Evolutionary conservation across 805 yeast genomes (phyloP).

Genomic region (Saccharomyces paradoxus): DNA sequence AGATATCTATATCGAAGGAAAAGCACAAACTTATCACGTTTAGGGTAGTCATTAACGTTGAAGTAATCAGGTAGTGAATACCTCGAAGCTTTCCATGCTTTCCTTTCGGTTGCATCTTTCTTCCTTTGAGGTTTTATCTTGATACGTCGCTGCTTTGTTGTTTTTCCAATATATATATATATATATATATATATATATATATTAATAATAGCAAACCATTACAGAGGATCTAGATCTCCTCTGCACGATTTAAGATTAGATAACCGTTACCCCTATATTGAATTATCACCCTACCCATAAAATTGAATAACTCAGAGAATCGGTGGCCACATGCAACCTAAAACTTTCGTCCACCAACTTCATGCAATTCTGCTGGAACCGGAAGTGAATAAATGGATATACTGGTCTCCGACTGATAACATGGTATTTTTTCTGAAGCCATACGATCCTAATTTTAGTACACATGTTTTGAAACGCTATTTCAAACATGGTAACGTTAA

Average conservation of each 20-base stretch:
- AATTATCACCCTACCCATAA: background rate
- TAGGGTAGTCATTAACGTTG: background rate
- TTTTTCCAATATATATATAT: background rate
- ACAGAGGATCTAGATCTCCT: background rate
- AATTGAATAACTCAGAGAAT: background rate
- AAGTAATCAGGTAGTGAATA: background rate
- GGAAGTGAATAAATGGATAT: slow-evolving; percentile 18
- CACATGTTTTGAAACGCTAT: slow-evolving; percentile 45
- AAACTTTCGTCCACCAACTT: slow-evolving; percentile 23
- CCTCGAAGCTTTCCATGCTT: background rate
- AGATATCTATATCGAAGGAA: background rate
- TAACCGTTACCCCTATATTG: background rate
- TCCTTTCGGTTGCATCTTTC: background rate
- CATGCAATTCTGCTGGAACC: slow-evolving; percentile 22
- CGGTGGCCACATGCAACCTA: background rate
- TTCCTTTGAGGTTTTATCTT: background rate
- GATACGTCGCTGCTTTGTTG: background rate
- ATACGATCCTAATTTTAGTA: slow-evolving; percentile 20
- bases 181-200: background rate
- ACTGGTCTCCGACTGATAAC: slow-evolving; percentile 21
- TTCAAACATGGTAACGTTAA: slow-evolving; percentile 94
- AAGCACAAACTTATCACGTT: background rate
- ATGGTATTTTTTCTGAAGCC: slow-evolving; percentile 22
- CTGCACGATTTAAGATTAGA: background rate
- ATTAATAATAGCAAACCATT: background rate